Evolutionary conservation across 352 stramenopile species (phyloP).

Genomic region (Phytophthora sansomeana): DNA sequence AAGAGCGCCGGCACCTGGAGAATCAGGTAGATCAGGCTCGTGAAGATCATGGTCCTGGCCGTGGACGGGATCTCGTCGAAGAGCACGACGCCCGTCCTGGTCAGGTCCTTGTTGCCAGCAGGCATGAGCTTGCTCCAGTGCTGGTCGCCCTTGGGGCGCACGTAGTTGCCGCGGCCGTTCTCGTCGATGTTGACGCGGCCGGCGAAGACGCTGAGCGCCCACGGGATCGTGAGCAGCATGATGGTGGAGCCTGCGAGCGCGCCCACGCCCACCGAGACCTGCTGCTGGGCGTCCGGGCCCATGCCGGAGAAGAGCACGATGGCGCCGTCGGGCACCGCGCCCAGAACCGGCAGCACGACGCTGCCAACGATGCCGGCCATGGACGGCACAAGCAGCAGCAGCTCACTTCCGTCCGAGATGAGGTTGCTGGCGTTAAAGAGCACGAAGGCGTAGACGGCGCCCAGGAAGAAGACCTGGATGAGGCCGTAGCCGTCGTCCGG

Average conservation of each 20-base stretch:
- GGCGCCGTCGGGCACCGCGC: constrained; percentile 96
- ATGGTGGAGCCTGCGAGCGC: constrained; percentile 98
- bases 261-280: constrained; percentile 97
- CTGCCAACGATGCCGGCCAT: constrained; percentile 97
- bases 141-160: constrained; percentile 78
- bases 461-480: constrained; percentile 94
- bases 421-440: constrained; percentile 97
- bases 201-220: constrained; percentile 93
- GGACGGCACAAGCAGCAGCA: constrained; percentile 96
- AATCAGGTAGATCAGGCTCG: constrained; percentile 95
- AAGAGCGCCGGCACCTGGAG: constrained; percentile 94
- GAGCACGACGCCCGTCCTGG: constrained; percentile 80
- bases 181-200: constrained; percentile 96
- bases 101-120: constrained; percentile 65
- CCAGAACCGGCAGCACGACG: constrained; percentile 96
- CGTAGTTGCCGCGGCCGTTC: constrained; percentile 87
- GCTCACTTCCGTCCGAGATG: constrained; percentile 98
- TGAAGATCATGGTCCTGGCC: constrained; percentile 93
- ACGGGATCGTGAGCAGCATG: constrained; percentile 99
- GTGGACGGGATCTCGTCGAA: constrained; percentile 91
- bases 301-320: constrained; percentile 98
- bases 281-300: constrained; percentile 94
- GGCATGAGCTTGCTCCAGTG: constrained; percentile 90
- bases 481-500: constrained; percentile 81
- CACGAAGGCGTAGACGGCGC: constrained; percentile 96